Conservation (phyloP, 2,329 filamentous ascomycete genomes). For the Onygenales sp. region DNA sequence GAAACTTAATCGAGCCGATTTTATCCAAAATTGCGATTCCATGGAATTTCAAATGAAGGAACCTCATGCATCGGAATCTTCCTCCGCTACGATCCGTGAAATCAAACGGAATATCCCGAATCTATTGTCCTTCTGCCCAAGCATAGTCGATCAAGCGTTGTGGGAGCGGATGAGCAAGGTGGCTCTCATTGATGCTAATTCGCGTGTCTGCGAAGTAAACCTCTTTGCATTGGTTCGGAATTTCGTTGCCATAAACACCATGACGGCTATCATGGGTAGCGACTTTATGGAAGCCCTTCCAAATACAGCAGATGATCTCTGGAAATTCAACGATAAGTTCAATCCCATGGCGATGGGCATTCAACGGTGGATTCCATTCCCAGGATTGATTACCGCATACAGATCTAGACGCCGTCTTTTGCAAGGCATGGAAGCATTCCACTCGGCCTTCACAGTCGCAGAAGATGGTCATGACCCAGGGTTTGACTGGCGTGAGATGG, state of each 20-base stretch:
- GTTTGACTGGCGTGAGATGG: constrained; percentile 37
- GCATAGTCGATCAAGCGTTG: constrained; percentile 50
- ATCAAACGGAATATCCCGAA: constrained; percentile 42
- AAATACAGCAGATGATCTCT: constrained; percentile 45
- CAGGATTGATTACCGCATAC: constrained; percentile 40
- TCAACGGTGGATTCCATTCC: constrained; percentile 47
- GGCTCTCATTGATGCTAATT: constrained; percentile 26
- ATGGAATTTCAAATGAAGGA: constrained; percentile 34
- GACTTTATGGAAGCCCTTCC: constrained; percentile 45
- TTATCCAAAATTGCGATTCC: constrained; percentile 31
- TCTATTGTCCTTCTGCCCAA: constrained; percentile 50
- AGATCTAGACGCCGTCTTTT: constrained; percentile 36
- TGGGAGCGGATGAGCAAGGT: constrained; percentile 51
- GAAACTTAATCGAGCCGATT: constrained; percentile 22
- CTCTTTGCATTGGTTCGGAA: constrained; percentile 46
- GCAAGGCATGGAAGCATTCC: constrained; percentile 31
- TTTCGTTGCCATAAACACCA: constrained; percentile 43
- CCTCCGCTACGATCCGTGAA: constrained; percentile 27
- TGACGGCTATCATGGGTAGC: constrained; percentile 43
- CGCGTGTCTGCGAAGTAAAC: constrained; percentile 41
- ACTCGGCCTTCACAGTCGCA: constrained; percentile 33
- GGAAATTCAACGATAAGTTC: constrained; percentile 46
- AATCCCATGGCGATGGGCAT: constrained; percentile 45
- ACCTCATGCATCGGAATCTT: constrained; percentile 34
- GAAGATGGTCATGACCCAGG: constrained; percentile 35